Percentiles rank a stretch among this genome's conserved stretches.
phyloP scores from a whole-genome alignment of 169 alveolate genomes.

The Plasmodium adleri region DNA sequence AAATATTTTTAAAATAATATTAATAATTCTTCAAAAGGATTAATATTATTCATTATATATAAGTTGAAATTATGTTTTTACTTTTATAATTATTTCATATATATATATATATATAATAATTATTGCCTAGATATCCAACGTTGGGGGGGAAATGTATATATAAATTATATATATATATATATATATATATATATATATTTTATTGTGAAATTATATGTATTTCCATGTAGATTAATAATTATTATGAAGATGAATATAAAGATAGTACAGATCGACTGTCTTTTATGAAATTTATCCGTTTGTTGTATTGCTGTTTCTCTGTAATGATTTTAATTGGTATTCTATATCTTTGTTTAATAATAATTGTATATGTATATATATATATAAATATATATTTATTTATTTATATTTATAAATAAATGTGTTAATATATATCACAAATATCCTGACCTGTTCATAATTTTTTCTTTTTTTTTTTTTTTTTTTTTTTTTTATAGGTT shows the following conservation, averaged over 20 bases:
- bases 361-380: background rate
- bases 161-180: too few relatives aligned
- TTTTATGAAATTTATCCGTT: slow-evolving; percentile 27
- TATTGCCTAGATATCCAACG: too few relatives aligned
- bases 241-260: slow-evolving; percentile 18
- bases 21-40: too few relatives aligned
- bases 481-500: slow-evolving; percentile 19
- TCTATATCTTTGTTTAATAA: background rate
- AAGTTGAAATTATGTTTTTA: too few relatives aligned
- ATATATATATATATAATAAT: too few relatives aligned
- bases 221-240: slow-evolving; percentile 17
- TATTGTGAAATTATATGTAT: background rate
- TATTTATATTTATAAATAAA: background rate
- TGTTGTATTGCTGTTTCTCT: slow-evolving; percentile 44
- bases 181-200: background rate
- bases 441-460: background rate
- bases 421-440: slow-evolving; percentile 4
- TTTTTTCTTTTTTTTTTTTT: slow-evolving; percentile 11
- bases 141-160: too few relatives aligned
- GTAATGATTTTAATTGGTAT: slow-evolving; percentile 29
- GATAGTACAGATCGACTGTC: slow-evolving; percentile 20
- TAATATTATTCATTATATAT: too few relatives aligned
- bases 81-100: too few relatives aligned
- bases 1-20: too few relatives aligned
- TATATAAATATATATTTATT: background rate